A percentile compares a stretch with the other conserved stretches of the same genome.
Conservation (phyloP, 495 filamentous ascomycete species). For the Melanomma pulvis-pyrius region DNA sequence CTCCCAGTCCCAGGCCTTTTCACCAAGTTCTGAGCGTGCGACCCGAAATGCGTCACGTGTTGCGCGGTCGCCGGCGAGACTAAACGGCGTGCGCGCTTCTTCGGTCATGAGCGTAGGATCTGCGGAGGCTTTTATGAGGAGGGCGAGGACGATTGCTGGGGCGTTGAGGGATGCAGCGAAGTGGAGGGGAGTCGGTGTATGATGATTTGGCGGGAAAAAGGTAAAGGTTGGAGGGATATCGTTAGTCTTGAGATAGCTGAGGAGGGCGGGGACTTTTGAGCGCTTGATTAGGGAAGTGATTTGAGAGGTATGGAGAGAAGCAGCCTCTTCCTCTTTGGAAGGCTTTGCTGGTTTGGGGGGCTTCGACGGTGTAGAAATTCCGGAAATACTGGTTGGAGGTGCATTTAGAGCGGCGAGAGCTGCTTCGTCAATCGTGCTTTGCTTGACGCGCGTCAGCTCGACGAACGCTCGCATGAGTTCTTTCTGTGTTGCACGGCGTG, state of each 20-base stretch:
- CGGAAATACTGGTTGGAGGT: slow-evolving; percentile 27
- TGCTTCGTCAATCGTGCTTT: slow-evolving; percentile 70
- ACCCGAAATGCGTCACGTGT: slow-evolving; percentile 92
- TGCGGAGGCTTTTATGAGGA: slow-evolving; percentile 73
- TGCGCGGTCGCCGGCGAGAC: slow-evolving; percentile 80
- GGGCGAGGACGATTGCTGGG: slow-evolving; percentile 69
- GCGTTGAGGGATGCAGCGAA: slow-evolving; percentile 79
- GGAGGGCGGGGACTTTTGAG: slow-evolving; percentile 82
- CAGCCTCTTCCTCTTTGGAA: slow-evolving; percentile 80
- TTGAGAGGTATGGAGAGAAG: slow-evolving; percentile 79
- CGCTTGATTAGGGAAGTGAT: slow-evolving; percentile 85
- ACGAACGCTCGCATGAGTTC: slow-evolving; percentile 93
- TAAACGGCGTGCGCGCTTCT: slow-evolving; percentile 76
- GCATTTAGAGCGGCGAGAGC: slow-evolving; percentile 55
- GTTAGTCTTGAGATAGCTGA: slow-evolving; percentile 80
- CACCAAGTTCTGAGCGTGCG: slow-evolving; percentile 79
- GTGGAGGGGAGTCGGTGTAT: slow-evolving; percentile 84
- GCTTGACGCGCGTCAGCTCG: slow-evolving; percentile 87
- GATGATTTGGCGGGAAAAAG: slow-evolving; percentile 80
- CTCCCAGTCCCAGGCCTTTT: slow-evolving; percentile 78
- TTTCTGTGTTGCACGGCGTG: slow-evolving; percentile 87
- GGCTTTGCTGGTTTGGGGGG: slow-evolving; percentile 46
- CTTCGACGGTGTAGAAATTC: slow-evolving; percentile 36
- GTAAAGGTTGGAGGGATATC: slow-evolving; percentile 66
- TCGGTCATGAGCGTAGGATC: slow-evolving; percentile 71